These are phyloP conservation scores for Clohesyomyces aquaticus DNA, from an alignment of 495 filamentous ascomycete genomes.

Conservation along the genomic window DNA sequence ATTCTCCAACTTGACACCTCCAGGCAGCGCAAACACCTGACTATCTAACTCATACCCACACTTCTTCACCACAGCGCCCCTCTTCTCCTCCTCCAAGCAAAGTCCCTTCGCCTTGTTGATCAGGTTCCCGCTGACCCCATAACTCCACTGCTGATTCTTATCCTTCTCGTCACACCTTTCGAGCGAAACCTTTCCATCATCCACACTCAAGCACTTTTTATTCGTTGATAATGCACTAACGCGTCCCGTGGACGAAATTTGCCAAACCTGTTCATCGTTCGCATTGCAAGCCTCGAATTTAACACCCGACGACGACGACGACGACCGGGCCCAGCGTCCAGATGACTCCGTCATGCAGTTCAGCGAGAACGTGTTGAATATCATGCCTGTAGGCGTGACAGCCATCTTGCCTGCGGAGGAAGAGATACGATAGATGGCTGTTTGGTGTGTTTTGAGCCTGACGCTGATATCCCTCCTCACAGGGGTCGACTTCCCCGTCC, in stretches of 20 bases:
- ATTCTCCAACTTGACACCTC: conserved; percentile 28
- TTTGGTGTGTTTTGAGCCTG: conserved; percentile 9
- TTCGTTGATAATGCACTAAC: conserved; percentile 12
- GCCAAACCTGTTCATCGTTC: conserved; percentile 22
- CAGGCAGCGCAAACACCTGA: conserved; percentile 32
- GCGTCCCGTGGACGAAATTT: neutral
- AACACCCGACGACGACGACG: neutral
- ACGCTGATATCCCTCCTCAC: neutral
- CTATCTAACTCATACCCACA: conserved; percentile 19
- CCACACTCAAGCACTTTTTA: conserved; percentile 13
- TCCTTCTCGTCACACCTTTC: neutral
- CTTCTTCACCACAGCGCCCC: conserved; percentile 14
- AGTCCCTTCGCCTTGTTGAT: conserved; percentile 21
- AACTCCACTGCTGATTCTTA: conserved; percentile 29
- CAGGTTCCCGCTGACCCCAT: conserved; percentile 30
- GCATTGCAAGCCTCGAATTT: conserved; percentile 14
- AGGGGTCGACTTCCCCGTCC: conserved; percentile 12
- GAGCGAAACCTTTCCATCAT: conserved; percentile 14
- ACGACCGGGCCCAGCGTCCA: too few species aligned
- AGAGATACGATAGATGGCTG: conserved; percentile 25
- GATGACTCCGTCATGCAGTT: conserved; percentile 23
- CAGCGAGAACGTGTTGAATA: conserved; percentile 35
- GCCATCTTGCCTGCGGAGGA: neutral
- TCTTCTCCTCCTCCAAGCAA: conserved; percentile 14
- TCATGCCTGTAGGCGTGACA: conserved; percentile 26